Evolutionary conservation across 805 yeast species (phyloP).

Genomic region (Starmerella powellii): DNA sequence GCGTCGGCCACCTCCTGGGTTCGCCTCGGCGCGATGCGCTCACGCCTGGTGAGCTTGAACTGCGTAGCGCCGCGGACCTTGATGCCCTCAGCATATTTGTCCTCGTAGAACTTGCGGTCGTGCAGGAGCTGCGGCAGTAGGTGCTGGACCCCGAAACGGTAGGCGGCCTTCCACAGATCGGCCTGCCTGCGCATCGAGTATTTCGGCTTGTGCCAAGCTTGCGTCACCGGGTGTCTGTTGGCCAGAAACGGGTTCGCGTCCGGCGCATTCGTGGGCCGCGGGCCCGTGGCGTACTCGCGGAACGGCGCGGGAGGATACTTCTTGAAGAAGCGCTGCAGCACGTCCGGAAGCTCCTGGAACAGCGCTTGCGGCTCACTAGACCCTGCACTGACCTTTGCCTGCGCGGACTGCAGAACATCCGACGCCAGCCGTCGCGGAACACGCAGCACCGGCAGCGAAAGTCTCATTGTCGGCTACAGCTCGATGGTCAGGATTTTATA

Average conservation of each 20-base stretch:
- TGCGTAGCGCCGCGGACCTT: slow-evolving; percentile 62
- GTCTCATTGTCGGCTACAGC: slow-evolving; percentile 25
- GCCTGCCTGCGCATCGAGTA: slow-evolving; percentile 73
- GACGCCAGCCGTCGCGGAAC: slow-evolving; percentile 24
- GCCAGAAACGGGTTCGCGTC: slow-evolving; percentile 80
- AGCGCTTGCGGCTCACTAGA: slow-evolving; percentile 24
- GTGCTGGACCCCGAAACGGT: slow-evolving; percentile 65
- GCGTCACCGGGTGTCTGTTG: slow-evolving; percentile 70
- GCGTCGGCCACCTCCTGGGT: slow-evolving; percentile 53
- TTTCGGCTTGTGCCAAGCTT: slow-evolving; percentile 62
- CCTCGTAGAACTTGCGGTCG: slow-evolving; percentile 59
- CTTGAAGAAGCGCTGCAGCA: slow-evolving; percentile 60
- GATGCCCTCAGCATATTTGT: slow-evolving; percentile 56
- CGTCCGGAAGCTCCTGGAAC: slow-evolving; percentile 53
- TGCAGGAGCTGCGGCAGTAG: slow-evolving; percentile 56
- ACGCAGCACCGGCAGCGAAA: slow-evolving; percentile 17
- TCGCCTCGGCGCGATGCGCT: slow-evolving; percentile 46
- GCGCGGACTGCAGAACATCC: slow-evolving; percentile 23
- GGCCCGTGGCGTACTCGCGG: slow-evolving; percentile 48
- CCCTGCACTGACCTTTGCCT: slow-evolving; percentile 23
- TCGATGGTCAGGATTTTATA: too few species aligned
- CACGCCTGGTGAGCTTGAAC: slow-evolving; percentile 76
- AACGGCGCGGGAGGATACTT: slow-evolving; percentile 80
- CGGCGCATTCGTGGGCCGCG: slow-evolving; percentile 53
- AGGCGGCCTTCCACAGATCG: slow-evolving; percentile 71